Base-by-base conservation (phyloP, 495 filamentous ascomycete genomes). In the Neurospora sp. region DNA sequence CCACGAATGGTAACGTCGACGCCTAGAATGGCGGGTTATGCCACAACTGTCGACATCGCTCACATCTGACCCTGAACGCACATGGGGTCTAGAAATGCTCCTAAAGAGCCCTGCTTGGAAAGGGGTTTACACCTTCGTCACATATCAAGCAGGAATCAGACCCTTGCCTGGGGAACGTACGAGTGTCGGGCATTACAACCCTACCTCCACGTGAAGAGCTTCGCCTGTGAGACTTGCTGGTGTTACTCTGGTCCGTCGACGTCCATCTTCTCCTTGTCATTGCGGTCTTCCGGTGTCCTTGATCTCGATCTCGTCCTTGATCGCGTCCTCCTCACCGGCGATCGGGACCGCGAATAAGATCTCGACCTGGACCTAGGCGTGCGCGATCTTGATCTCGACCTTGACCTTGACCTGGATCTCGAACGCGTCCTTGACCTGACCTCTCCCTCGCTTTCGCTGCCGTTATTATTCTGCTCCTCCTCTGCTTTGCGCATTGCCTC, bases 191-290 rank as follows among this genome's bases (percentile, higher is more conserved):
- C 54, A 37, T 66, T 66, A 66, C 54, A 37, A 35, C 27, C 54
- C 54, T 66, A 66, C 54, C 54, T 66, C 23, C 12, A 9, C 14
- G 23, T 66, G 23, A 72, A 72, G 70, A 72, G 66, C 72, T 76
- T 48, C 27, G 70, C 20, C 69, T 59, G 38, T 62, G 71, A 10
- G 44, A 39, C 7, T 69, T 69, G 72, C 1, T 71, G 69, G 12
- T 54, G 71, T 31, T n/a, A n/a, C 18, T 71, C 74, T 18, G 72
- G 73, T 54, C 69, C 71, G 74, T 83, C 82, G 39, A 83, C 70
- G 46, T 85, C 83, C 82, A 84, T 83, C 69, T 71, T 74, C 48
- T 80, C 76, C 59, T 75, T 69, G 42, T 76, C 71, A 66, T 76
- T 72, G 72, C 78, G 40, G 72, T 74, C 72, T 70, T 77, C 41